These are phyloP conservation scores for Xylariaceae sp. DNA, from an alignment of 2,329 filamentous ascomycete genomes.

Conservation along the genomic window DNA sequence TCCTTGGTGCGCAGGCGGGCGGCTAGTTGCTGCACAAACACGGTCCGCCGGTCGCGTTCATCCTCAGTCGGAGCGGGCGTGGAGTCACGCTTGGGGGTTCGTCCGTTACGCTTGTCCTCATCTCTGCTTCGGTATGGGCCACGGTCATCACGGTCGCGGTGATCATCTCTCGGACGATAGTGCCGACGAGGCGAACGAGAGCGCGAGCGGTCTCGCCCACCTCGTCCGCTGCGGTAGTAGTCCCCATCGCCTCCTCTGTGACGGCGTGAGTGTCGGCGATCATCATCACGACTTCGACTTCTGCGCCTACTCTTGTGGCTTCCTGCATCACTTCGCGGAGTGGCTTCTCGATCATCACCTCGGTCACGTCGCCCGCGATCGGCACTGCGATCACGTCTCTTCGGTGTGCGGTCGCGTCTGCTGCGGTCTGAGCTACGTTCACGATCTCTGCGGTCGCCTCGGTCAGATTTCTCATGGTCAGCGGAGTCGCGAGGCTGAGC, in stretches of 20 bases:
- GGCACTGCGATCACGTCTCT: conserved; percentile 44
- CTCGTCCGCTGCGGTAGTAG: conserved; percentile 59
- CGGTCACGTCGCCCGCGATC: conserved; percentile 53
- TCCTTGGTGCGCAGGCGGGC: conserved; percentile 88
- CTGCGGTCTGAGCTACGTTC: conserved; percentile 48
- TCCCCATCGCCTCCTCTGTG: conserved; percentile 64
- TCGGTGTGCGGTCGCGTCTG: conserved; percentile 51
- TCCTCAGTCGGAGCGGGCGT: conserved; percentile 83
- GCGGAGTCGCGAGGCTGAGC: conserved; percentile 47
- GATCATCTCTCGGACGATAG: conserved; percentile 52
- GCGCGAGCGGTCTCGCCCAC: conserved; percentile 59
- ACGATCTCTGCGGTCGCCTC: conserved; percentile 44
- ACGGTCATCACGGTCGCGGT: conserved; percentile 48
- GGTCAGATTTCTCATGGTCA: conserved; percentile 51
- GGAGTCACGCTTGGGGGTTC: conserved; percentile 41
- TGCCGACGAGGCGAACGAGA: conserved; percentile 65
- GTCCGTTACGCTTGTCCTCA: conserved; percentile 38
- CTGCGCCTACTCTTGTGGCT: conserved; percentile 77
- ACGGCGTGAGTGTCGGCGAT: conserved; percentile 67
- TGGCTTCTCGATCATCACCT: conserved; percentile 57
- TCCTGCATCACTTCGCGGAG: conserved; percentile 68
- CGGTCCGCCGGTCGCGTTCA: conserved; percentile 91
- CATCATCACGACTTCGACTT: conserved; percentile 73
- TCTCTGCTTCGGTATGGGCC: conserved; percentile 51
- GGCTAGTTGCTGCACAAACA: conserved; percentile 97